Base-by-base conservation (phyloP, 225 moss, liverwort and hornwort genomes). In the Physcomitrellopsis africana region DNA sequence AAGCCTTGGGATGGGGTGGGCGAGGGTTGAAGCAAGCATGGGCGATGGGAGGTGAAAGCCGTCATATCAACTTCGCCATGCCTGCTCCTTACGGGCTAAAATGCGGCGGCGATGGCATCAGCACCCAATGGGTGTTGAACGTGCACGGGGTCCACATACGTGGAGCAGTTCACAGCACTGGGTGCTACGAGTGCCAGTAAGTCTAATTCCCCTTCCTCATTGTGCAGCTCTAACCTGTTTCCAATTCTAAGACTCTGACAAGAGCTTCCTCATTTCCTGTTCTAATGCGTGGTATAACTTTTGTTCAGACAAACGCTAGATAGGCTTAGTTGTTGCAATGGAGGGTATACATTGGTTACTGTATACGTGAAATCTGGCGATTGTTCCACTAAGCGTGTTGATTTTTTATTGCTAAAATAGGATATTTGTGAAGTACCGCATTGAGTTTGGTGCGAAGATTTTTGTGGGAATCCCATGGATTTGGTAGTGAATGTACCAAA, bases 121-220 rank as follows among this genome's bases (percentile, higher is more conserved):
- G 52, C 11, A 61, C 81, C 1, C 32, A 20, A n/a, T 89, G 86
- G 86, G 0, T 49, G 18, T 10, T 89, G 29, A 89, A 86, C 26
- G 74, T 86, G 48, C 89, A 89, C 46, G 89, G 78, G 1, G 73
- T 89, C 6, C 86, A 89, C 3, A 86, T 83, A 0, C 72, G 89
- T 1, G 85, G 85, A 15, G 81, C 86, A 0, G 0, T 18, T 13
- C 14, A 83, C 46, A 19, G 71, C 19, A 83, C 83, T 79, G 83
- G 78, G 18, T 89, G 83, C 74, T 75, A 76, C 12, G 89, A 89
- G 57, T 89, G 89, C 86, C 74, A 67, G 88, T 84, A 3, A 54
- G 80, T 45, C 16, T 14, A 16, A 15, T 7, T 14, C 8, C 53
- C 14, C 9, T 15, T 51, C 48, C 14, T 17, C 49, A 15, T 1